These are phyloP conservation scores for Colletotrichum noveboracense DNA, from an alignment of 2,329 filamentous ascomycete species.

Conservation along the genomic window DNA sequence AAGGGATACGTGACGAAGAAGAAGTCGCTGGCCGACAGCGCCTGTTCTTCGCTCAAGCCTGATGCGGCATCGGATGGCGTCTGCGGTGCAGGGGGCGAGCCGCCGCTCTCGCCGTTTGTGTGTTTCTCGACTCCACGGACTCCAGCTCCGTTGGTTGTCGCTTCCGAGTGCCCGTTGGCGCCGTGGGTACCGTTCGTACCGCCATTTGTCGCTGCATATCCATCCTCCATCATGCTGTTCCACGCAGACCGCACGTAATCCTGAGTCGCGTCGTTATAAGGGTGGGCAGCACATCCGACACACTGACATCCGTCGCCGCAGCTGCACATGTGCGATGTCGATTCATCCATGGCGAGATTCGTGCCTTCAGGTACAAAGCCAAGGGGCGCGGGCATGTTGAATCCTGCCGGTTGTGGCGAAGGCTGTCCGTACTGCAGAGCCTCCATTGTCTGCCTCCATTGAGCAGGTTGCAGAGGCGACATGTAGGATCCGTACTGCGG, in stretches of 20 bases:
- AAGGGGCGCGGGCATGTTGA: background rate
- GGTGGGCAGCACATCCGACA: constrained; percentile 70
- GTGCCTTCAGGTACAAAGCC: background rate
- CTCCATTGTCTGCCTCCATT: constrained; percentile 55
- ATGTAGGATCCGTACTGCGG: constrained; percentile 60
- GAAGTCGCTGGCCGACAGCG: constrained; percentile 57
- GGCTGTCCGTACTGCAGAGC: constrained; percentile 42
- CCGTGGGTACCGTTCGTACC: constrained; percentile 19
- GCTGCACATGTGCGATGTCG: constrained; percentile 52
- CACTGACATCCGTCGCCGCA: constrained; percentile 73
- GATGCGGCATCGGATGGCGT: constrained; percentile 55
- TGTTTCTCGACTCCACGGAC: background rate
- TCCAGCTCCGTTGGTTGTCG: constrained; percentile 3
- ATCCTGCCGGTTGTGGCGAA: constrained; percentile 27
- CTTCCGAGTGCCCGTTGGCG: constrained; percentile 20
- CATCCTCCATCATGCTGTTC: constrained; percentile 44
- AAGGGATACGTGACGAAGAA: constrained; percentile 64
- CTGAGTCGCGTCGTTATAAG: constrained; percentile 69
- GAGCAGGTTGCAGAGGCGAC: constrained; percentile 59
- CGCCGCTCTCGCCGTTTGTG: constrained; percentile 9
- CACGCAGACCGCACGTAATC: constrained; percentile 56
- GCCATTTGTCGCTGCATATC: constrained; percentile 27
- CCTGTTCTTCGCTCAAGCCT: constrained; percentile 53
- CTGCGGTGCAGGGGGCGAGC: constrained; percentile 43
- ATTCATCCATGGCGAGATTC: constrained; percentile 26